Evolutionary conservation across 495 filamentous ascomycete genomes (phyloP).

Genomic region (Aspergillus leporis): DNA sequence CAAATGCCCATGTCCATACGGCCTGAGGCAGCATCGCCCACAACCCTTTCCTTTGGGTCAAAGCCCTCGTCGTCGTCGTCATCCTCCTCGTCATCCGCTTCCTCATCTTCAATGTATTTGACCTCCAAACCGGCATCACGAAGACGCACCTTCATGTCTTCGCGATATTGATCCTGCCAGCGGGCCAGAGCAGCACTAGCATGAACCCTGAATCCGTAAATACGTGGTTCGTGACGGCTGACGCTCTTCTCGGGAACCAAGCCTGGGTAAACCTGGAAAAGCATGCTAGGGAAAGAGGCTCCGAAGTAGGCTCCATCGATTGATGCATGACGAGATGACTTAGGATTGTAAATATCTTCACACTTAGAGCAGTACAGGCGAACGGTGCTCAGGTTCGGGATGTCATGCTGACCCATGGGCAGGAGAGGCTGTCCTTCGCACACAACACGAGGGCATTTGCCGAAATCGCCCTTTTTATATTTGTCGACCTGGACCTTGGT

Average conservation of each 20-base stretch:
- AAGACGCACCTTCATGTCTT: conserved; percentile 73
- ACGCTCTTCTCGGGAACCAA: conserved; percentile 81
- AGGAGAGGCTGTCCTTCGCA: conserved; percentile 90
- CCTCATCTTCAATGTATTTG: conserved; percentile 57
- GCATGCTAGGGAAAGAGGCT: conserved; percentile 95
- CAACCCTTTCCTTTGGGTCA: conserved; percentile 33
- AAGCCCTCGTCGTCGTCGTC: conserved; percentile 40
- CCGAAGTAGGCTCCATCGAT: conserved; percentile 99
- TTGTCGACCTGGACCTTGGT: conserved; percentile 76
- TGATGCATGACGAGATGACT: conserved; percentile 89
- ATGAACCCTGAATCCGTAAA: conserved; percentile 95
- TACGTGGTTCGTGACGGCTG: conserved; percentile 81
- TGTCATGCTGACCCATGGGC: conserved; percentile 88
- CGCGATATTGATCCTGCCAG: conserved; percentile 82
- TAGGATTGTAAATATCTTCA: conserved; percentile 98
- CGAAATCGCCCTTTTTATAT: conserved; percentile 97
- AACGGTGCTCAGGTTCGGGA: conserved; percentile 79
- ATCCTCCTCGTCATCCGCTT: conserved; percentile 50
- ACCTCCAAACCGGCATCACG: conserved; percentile 53
- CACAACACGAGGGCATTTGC: conserved; percentile 94
- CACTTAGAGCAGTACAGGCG: conserved; percentile 97
- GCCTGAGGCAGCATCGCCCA: conserved; percentile 42
- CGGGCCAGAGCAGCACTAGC: conserved; percentile 81
- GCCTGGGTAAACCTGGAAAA: conserved; percentile 96
- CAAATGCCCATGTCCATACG: conserved; percentile 47